Evolutionary conservation across 176 grass and related monocot genomes (phyloP), one percentile per base, ranked within the genome.

Genomic region (Tillandsia leiboldiana): DNA sequence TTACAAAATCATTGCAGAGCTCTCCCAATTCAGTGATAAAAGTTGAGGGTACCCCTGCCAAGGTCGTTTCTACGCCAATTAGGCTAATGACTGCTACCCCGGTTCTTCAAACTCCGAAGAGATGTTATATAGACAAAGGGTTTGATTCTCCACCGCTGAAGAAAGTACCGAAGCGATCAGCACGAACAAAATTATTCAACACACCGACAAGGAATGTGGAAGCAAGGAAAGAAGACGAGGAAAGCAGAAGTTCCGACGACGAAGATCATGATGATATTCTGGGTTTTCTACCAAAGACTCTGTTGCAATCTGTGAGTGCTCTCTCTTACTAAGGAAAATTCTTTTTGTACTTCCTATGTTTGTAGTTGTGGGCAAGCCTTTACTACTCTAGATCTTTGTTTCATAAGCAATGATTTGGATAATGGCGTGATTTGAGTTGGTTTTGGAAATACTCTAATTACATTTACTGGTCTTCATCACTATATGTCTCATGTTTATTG

Each of bases 111-210:
- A 84, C 83, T 9, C 83, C 92, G 3, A 85, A 87, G 74, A 83
- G 87, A 65, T 79, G 66, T 13, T 59, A 64, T 18, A 76, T 79
- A 70, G 47, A 53, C 26, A 75, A 71, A 2, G 51, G 77, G 11
- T 56, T 33, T 1, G 69, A 82, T 58, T 83, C 74, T 8, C 71
- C 83, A 1, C 76, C 69, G 63, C 70, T 72, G 10, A 83, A 80
- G 33, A 80, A 64, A 13, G 52, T 62, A 50, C 50, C 14, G 10
- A 96, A 77, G 58, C 77, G 73, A 71, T 86, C 82, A 29, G 72
- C 88, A 53, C 78, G 88, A 23, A 76, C 88, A 3, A 91, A 86
- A 47, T 72, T 91, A 77, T 96, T 96, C 71, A 82, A 59, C 42
- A 91, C 83, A 82, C 88, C 85, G 49, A 84, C 74, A 53, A 86